Percentiles rank a stretch among this genome's conserved stretches.
Evolutionary conservation across 208 protist genomes (phyloP).

Genomic region (Vickermania spadyakhi): DNA sequence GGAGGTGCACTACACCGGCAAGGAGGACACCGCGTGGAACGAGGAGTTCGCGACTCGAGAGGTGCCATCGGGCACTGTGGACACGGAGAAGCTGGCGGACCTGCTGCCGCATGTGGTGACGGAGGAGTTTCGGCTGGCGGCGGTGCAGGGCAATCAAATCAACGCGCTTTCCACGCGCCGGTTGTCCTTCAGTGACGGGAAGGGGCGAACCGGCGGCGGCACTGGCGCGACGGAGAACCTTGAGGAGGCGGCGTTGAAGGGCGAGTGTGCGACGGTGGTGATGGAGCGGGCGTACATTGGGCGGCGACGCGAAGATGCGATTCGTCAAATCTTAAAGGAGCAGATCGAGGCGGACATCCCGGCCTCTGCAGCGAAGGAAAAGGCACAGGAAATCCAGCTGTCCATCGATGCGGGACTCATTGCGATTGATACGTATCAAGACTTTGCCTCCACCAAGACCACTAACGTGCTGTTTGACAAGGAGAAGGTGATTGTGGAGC

Average conservation of each 20-base stretch:
- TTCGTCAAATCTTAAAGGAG: constrained; percentile 16
- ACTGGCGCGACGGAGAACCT: neutral
- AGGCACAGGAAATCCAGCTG: constrained; percentile 5
- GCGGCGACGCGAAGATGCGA: constrained; percentile 28
- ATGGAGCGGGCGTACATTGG: constrained; percentile 35
- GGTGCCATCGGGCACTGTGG: neutral
- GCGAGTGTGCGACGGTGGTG: constrained; percentile 16
- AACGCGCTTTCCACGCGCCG: neutral
- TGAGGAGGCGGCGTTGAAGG: constrained; percentile 7
- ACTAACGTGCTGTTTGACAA: constrained; percentile 6
- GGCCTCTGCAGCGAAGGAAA: neutral
- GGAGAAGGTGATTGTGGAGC: constrained; percentile 21
- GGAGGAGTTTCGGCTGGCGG: neutral
- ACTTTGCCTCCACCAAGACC: constrained; percentile 21
- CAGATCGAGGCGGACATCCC: constrained; percentile 9
- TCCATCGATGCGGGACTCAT: constrained; percentile 14
- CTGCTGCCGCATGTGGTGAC: neutral
- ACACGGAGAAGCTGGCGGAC: neutral
- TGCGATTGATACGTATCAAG: constrained; percentile 18
- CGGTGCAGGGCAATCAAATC: neutral
- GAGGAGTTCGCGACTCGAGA: neutral
- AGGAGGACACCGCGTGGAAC: neutral
- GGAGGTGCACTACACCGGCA: neutral
- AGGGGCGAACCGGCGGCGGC: neutral
- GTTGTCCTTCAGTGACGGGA: neutral